Percentiles rank a stretch among this genome's conserved stretches.
Evolutionary conservation across 495 filamentous ascomycete genomes (phyloP).

Genomic region (Bacidia rubella): DNA sequence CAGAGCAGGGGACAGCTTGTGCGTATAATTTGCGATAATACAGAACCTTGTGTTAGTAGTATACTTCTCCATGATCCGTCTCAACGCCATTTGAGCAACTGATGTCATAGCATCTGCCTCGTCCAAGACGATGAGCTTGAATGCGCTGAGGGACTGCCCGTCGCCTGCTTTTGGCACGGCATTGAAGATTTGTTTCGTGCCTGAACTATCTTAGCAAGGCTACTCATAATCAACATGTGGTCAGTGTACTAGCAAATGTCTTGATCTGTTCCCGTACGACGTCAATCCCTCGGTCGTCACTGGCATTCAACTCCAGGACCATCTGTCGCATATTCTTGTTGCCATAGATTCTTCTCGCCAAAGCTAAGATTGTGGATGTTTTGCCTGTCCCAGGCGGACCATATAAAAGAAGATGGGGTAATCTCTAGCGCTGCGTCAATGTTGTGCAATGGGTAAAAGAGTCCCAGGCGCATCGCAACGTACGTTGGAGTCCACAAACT

Average conservation of each 20-base stretch:
- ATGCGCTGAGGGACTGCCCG: conserved; percentile 48
- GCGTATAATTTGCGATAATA: conserved; percentile 98
- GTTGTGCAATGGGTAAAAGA: conserved; percentile 44
- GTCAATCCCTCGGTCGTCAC: conserved; percentile 94
- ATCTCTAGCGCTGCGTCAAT: conserved; percentile 33
- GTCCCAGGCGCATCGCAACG: conserved; percentile 34
- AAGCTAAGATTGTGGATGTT: conserved; percentile 84
- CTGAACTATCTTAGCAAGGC: conserved; percentile 41
- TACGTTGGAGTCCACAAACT: conserved; percentile 84
- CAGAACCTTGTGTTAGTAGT: conserved; percentile 97
- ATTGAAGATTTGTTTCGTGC: conserved; percentile 55
- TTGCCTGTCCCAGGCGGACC: conserved; percentile 95
- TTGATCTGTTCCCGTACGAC: conserved; percentile 98
- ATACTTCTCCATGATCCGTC: conserved; percentile 98
- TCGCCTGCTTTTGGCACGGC: conserved; percentile 35
- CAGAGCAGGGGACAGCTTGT: conserved; percentile 92
- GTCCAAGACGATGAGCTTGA: conserved; percentile 94
- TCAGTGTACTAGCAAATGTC: conserved; percentile 69
- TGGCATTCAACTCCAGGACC: conserved; percentile 94
- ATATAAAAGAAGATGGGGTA: conserved; percentile 96
- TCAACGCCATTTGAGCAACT: conserved; percentile 90
- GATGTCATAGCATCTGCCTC: conserved; percentile 98
- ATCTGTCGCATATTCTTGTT: conserved; percentile 88
- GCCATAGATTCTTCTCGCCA: conserved; percentile 88
- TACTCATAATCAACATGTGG: conserved; percentile 2